These are phyloP conservation scores for Mallotus japonicus DNA, from an alignment of 441 rosid species.

Conservation along the genomic window DNA sequence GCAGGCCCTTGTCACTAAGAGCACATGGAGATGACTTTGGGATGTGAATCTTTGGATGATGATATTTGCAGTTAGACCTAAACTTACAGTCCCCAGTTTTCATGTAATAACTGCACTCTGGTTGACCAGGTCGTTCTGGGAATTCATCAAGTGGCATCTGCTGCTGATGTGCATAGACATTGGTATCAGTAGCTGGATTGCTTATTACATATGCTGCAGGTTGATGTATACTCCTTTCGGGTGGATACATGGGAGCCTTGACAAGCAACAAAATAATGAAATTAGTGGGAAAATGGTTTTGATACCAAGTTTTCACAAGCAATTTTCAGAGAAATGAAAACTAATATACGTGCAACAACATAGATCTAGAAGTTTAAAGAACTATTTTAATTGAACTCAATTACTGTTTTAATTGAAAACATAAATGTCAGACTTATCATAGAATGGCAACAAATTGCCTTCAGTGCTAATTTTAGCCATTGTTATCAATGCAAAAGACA, in stretches of 20 bases:
- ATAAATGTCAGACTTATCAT: neutral
- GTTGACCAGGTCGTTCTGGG: conserved; percentile 90
- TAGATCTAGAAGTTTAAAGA: neutral
- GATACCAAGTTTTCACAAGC: neutral
- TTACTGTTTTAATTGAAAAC: neutral
- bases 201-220: conserved; percentile 44
- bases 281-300: conserved; percentile 7
- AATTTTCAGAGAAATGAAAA: neutral
- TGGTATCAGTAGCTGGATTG: conserved; percentile 42
- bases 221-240: conserved; percentile 51
- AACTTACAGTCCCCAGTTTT: conserved; percentile 94
- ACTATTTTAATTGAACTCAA: neutral
- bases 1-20: conserved; percentile 86
- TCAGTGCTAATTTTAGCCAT: neutral
- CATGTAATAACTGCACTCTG: conserved; percentile 72
- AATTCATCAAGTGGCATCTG: conserved; percentile 57
- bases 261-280: conserved; percentile 28
- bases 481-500: neutral
- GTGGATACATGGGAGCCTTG: conserved; percentile 58
- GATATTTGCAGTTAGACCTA: conserved; percentile 80
- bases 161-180: conserved; percentile 41
- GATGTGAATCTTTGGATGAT: conserved; percentile 73
- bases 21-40: conserved; percentile 45
- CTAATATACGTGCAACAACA: neutral
- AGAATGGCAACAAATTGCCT: conserved; percentile 1